These are phyloP conservation scores for Euphorbia tirucalli DNA, from an alignment of 345 rosid genomes.

Conservation along the genomic window DNA sequence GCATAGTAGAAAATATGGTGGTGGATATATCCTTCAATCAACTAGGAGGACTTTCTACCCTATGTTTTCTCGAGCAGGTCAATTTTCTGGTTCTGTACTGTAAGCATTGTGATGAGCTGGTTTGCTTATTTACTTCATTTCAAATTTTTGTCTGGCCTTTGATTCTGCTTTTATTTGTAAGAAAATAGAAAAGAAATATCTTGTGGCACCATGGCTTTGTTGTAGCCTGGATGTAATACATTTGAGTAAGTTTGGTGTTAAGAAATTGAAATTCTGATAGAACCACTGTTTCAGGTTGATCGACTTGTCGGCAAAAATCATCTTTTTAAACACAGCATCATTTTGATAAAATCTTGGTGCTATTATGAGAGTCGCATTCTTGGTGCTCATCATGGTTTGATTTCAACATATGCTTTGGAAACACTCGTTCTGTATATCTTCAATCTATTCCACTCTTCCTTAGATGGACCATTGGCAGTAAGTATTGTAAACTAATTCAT, in stretches of 20 bases:
- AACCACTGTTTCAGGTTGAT: constrained; percentile 53
- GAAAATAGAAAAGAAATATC: background rate
- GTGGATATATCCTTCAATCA: constrained; percentile 89
- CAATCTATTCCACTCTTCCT: constrained; percentile 64
- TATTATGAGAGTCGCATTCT: constrained; percentile 93
- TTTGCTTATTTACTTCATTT: background rate
- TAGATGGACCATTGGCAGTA: constrained; percentile 74
- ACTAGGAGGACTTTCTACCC: constrained; percentile 61
- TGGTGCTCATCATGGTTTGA: constrained; percentile 79
- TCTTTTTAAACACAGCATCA: constrained; percentile 79
- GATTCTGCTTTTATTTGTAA: background rate
- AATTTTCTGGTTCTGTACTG: background rate
- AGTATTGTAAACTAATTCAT: constrained; percentile 22
- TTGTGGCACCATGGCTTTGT: background rate
- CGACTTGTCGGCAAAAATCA: constrained; percentile 61
- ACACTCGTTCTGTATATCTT: constrained; percentile 67
- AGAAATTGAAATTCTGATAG: background rate
- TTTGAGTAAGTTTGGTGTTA: background rate
- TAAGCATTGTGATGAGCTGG: background rate
- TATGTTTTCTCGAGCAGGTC: constrained; percentile 85
- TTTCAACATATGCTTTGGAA: constrained; percentile 86
- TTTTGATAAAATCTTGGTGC: constrained; percentile 90
- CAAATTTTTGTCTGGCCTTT: background rate
- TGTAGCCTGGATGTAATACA: background rate
- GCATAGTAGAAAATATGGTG: constrained; percentile 52